Conservation (phyloP, 805 yeast species). For the Lachancea cidri region DNA sequence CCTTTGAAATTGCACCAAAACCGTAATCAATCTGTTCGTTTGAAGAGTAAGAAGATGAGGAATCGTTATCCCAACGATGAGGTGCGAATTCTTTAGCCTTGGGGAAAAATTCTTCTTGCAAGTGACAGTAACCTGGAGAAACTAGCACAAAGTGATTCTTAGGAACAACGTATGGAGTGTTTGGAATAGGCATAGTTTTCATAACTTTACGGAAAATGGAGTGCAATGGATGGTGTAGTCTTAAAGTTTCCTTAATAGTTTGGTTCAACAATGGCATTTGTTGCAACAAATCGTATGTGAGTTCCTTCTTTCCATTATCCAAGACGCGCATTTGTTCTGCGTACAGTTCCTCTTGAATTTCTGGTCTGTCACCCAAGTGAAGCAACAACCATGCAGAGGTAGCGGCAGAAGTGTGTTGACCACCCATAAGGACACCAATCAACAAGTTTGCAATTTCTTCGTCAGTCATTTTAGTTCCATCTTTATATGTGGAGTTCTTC, state of each 20-base stretch:
- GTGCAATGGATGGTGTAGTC: conserved; percentile 95
- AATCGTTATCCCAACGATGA: conserved; percentile 70
- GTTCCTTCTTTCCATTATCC: conserved; percentile 48
- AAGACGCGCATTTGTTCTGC: conserved; percentile 66
- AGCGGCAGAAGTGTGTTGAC: conserved; percentile 96
- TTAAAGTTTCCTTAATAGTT: conserved; percentile 84
- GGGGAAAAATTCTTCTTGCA: conserved; percentile 73
- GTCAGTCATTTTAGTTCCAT: conserved; percentile 92
- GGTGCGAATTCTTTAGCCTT: conserved; percentile 70
- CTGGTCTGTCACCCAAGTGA: conserved; percentile 84
- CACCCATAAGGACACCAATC: conserved; percentile 98
- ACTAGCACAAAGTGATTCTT: conserved; percentile 84
- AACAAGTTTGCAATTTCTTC: conserved; percentile 88
- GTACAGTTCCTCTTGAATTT: conserved; percentile 75
- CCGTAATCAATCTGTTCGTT: conserved; percentile 73
- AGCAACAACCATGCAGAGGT: conserved; percentile 93
- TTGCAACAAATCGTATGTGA: conserved; percentile 78
- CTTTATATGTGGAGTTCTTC: conserved; percentile 80
- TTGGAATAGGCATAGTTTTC: conserved; percentile 73
- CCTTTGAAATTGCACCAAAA: conserved; percentile 94
- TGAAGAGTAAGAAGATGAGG: conserved; percentile 31
- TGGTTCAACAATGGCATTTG: conserved; percentile 78
- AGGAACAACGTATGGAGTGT: conserved; percentile 77
- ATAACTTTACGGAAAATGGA: conserved; percentile 90
- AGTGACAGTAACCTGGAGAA: conserved; percentile 88